These are phyloP conservation scores for Candolleomyces aberdarensis DNA, from an alignment of 768 basidiomycete genomes.

Conservation along the genomic window DNA sequence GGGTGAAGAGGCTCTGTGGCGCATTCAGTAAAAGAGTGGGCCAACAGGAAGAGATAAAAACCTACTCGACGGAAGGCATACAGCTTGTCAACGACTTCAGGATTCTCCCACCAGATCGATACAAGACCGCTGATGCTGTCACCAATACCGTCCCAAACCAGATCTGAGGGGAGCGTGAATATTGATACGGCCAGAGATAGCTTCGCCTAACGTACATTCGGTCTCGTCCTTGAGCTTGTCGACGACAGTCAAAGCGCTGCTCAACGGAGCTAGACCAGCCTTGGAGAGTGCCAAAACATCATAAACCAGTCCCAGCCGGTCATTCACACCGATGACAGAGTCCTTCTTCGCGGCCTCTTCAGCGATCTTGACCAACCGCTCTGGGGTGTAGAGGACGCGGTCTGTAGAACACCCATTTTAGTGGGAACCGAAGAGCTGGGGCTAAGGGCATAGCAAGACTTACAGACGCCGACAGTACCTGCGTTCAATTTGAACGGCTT, in stretches of 20 bases:
- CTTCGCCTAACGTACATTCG: slow-evolving; percentile 55
- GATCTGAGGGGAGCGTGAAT: slow-evolving; percentile 39
- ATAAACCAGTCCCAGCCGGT: slow-evolving; percentile 85
- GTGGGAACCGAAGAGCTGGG: not conserved
- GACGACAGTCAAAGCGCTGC: slow-evolving; percentile 73
- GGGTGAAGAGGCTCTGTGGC: slow-evolving; percentile 59
- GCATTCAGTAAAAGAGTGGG: slow-evolving; percentile 1
- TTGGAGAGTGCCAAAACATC: slow-evolving; percentile 80
- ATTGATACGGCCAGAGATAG: not conserved
- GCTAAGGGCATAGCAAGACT: slow-evolving; percentile 25
- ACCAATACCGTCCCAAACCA: slow-evolving; percentile 77
- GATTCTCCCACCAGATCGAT: slow-evolving; percentile 84
- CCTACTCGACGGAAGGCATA: slow-evolving; percentile 60
- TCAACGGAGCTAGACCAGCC: slow-evolving; percentile 76
- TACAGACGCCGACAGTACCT: slow-evolving; percentile 86
- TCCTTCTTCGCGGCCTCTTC: slow-evolving; percentile 67
- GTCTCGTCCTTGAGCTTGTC: slow-evolving; percentile 68
- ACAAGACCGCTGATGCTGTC: slow-evolving; percentile 51
- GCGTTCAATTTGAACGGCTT: slow-evolving; percentile 89
- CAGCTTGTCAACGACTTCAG: slow-evolving; percentile 47
- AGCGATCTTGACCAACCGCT: slow-evolving; percentile 75
- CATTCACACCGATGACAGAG: slow-evolving; percentile 72
- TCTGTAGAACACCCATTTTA: slow-evolving; percentile 37
- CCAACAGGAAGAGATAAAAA: slow-evolving; percentile 3
- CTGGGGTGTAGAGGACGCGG: slow-evolving; percentile 83